These are phyloP conservation scores for Tulasnella sp. DNA, from an alignment of 768 basidiomycete genomes.

Conservation along the genomic window DNA sequence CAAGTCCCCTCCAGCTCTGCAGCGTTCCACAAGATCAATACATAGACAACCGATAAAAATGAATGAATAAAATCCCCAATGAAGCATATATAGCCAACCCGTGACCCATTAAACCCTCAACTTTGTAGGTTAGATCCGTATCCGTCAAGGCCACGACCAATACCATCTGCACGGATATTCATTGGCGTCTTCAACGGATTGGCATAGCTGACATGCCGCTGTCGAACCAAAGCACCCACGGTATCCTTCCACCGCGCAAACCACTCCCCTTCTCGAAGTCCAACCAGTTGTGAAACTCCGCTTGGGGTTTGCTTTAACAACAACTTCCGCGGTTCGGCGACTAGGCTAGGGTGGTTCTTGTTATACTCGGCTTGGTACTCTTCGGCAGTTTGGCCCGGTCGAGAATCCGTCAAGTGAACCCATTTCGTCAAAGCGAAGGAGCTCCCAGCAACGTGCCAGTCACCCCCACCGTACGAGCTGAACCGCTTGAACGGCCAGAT, in stretches of 20 bases:
- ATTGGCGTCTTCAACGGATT: background rate
- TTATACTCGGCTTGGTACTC: constrained; percentile 4
- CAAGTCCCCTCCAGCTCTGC: no score
- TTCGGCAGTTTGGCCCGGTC: constrained; percentile 16
- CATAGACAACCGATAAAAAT: no score
- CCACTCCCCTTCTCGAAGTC: constrained; percentile 69
- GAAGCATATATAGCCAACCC: no score
- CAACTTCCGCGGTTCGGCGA: background rate
- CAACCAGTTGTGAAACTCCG: constrained; percentile 38
- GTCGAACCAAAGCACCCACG: constrained; percentile 51
- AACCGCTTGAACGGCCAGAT: constrained; percentile 72
- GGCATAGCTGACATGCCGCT: constrained; percentile 21
- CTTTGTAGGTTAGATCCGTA: background rate
- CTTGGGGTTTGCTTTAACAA: constrained; percentile 28
- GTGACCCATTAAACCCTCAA: no score
- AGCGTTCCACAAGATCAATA: no score
- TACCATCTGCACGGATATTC: background rate
- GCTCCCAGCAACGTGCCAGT: constrained; percentile 38
- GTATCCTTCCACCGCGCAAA: constrained; percentile 66
- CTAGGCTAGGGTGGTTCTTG: background rate
- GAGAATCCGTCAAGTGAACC: constrained; percentile 20
- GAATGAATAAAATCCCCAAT: no score
- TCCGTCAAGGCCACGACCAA: constrained; percentile 13
- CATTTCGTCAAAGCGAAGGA: constrained; percentile 13
- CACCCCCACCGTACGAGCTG: constrained; percentile 57